Percentiles rank a stretch among this genome's conserved stretches.
Conservation (phyloP, 2,329 filamentous ascomycete species). For the Myriangium duriaei region DNA sequence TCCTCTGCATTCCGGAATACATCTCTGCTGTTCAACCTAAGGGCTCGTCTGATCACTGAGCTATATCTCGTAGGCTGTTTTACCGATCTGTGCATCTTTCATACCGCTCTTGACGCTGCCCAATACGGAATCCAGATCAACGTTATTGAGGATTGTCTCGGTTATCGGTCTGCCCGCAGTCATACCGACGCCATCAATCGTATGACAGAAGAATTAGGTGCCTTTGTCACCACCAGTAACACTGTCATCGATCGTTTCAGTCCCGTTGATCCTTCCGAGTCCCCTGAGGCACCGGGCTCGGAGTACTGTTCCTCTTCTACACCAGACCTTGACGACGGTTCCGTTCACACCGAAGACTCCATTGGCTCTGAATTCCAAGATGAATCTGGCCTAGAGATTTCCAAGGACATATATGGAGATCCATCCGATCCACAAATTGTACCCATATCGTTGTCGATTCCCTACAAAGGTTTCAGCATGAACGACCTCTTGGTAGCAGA, state of each 20-base stretch:
- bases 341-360: neutral
- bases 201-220: conserved; percentile 64
- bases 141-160: conserved; percentile 77
- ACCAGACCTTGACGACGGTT: conserved; percentile 2
- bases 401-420: too few relatives aligned
- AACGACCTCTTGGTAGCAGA: too few relatives aligned
- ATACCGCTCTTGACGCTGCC: conserved; percentile 81
- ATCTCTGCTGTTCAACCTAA: conserved; percentile 59
- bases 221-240: conserved; percentile 48
- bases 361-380: too few relatives aligned
- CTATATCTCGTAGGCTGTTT: conserved; percentile 80
- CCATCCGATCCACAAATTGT: too few relatives aligned
- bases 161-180: conserved; percentile 57
- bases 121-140: conserved; percentile 79
- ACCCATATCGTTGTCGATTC: too few relatives aligned
- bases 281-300: neutral
- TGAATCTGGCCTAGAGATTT: too few relatives aligned
- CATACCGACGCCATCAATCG: conserved; percentile 59
- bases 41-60: conserved; percentile 79
- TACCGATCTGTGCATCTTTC: conserved; percentile 79
- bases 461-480: too few relatives aligned
- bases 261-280: conserved; percentile 8
- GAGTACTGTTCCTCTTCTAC: neutral
- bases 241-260: conserved; percentile 32
- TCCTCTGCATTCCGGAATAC: conserved; percentile 81